phyloP scores from a whole-genome alignment of 148 eudicot species.

The Rhododendron molle region DNA sequence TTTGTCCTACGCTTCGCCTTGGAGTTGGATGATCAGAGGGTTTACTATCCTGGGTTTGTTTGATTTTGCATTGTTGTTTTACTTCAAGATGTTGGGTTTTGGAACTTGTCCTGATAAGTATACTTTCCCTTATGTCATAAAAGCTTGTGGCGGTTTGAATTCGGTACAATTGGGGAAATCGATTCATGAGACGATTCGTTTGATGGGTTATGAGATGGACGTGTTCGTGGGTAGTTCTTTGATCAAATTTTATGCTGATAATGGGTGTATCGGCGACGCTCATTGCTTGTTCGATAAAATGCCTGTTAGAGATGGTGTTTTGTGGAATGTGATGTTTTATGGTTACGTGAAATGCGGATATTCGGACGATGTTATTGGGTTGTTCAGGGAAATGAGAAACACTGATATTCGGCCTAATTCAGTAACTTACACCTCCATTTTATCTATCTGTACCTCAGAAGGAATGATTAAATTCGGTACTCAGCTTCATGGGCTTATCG shows the following conservation, averaged over 20 bases:
- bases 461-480: neutral
- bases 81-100: neutral
- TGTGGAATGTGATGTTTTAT: neutral
- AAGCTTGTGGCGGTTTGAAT: neutral
- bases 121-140: neutral
- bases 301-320: neutral
- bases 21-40: slow-evolving; percentile 1
- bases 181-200: neutral
- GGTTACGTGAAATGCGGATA: neutral
- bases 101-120: neutral
- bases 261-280: neutral
- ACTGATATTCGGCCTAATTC: neutral
- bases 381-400: neutral
- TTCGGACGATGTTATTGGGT: neutral
- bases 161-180: neutral
- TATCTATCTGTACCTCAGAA: neutral
- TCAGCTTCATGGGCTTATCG: neutral
- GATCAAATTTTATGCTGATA: neutral
- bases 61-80: neutral
- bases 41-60: neutral
- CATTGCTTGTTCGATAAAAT: neutral
- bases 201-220: neutral
- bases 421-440: neutral
- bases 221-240: neutral
- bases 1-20: neutral